These are phyloP conservation scores for Escallonia rubra DNA, from an alignment of 129 eudicot species.

Conservation along the genomic window DNA sequence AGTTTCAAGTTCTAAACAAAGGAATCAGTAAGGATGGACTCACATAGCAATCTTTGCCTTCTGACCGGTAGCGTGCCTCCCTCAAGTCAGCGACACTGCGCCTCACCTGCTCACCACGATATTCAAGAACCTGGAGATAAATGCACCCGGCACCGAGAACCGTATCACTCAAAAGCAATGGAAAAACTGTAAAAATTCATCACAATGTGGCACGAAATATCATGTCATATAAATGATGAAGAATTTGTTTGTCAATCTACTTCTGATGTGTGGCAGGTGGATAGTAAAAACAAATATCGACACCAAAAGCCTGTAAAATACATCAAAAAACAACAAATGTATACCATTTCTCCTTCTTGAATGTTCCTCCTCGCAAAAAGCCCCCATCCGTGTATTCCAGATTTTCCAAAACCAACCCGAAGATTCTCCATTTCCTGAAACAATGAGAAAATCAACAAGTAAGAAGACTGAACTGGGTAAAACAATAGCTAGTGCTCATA, in stretches of 20 bases:
- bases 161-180: not conserved
- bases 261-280: not conserved
- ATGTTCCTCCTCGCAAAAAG: conserved; percentile 82
- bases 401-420: conserved; percentile 83
- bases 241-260: not conserved
- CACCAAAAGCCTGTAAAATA: not conserved
- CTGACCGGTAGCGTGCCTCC: conserved; percentile 41
- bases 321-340: not conserved
- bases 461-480: conserved; percentile 2
- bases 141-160: not conserved
- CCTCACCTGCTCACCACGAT: conserved; percentile 53
- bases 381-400: conserved; percentile 97
- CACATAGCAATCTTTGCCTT: conserved; percentile 62
- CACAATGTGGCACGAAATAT: not conserved
- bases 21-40: conserved; percentile 11
- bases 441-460: conserved; percentile 10
- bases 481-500: not conserved
- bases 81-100: conserved; percentile 39
- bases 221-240: not conserved
- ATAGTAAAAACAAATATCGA: not conserved
- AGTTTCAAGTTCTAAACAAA: not conserved
- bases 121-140: conserved; percentile 71
- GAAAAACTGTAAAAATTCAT: not conserved
- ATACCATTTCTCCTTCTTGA: conserved; percentile 91
- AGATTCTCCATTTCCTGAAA: conserved; percentile 59